Conservation (phyloP, 2,329 filamentous ascomycete genomes). For the Alternaria infectoria region DNA sequence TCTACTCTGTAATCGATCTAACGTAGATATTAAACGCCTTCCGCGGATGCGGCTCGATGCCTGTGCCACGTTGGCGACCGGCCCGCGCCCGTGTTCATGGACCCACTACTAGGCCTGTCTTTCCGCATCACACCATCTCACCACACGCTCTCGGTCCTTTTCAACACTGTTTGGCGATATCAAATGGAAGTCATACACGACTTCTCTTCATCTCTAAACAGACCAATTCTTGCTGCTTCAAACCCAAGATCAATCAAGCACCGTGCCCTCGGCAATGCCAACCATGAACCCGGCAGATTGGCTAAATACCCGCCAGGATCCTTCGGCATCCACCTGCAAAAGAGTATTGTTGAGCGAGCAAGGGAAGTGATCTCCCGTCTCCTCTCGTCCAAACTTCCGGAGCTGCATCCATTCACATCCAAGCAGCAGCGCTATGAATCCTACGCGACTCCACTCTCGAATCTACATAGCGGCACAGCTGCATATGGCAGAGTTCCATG, state of each 20-base stretch:
- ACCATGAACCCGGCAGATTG: neutral
- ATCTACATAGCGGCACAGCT: neutral
- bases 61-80: neutral
- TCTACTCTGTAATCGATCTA: neutral
- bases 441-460: neutral
- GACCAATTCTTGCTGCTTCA: neutral
- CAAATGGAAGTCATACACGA: too few relatives aligned
- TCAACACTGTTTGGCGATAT: neutral
- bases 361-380: neutral
- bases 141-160: neutral
- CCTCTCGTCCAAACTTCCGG: neutral
- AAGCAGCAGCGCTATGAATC: neutral
- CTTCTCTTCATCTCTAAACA: neutral
- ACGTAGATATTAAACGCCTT: neutral
- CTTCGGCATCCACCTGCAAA: neutral
- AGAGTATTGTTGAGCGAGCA: neutral
- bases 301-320: neutral
- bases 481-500: neutral
- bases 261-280: neutral
- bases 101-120: neutral
- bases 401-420: neutral
- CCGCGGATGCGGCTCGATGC: neutral
- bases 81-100: neutral
- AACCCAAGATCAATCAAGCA: neutral
- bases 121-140: neutral